phyloP scores from a whole-genome alignment of 78 protist genomes.

The slime mould (Dictyostelium discoideum) region DNA sequence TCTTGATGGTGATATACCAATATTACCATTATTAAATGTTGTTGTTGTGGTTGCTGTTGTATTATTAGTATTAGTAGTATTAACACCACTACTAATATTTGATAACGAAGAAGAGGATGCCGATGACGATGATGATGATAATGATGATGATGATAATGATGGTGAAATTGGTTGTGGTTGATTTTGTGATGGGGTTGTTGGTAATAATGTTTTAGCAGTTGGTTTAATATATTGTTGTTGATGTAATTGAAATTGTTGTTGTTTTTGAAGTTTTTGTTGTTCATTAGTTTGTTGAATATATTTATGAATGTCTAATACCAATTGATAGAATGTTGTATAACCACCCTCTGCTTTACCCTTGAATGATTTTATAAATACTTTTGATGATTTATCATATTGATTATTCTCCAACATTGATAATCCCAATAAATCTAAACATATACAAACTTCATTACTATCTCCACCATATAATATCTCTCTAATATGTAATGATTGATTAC shows the following conservation, averaged over 20 bases:
- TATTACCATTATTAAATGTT: neutral
- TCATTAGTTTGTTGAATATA: neutral
- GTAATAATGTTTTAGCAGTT: neutral
- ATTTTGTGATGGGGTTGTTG: neutral
- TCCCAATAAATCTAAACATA: conserved; percentile 57
- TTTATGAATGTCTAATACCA: neutral
- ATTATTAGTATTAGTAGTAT: too few relatives aligned
- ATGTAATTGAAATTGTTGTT: neutral
- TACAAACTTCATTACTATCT: conserved; percentile 68
- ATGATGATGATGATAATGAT: too few relatives aligned
- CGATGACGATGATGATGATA: neutral
- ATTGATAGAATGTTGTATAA: conserved; percentile 35
- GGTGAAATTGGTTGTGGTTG: neutral
- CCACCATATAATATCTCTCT: conserved; percentile 46
- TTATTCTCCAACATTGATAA: neutral
- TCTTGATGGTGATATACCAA: neutral
- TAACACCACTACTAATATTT: too few relatives aligned
- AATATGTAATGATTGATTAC: conserved; percentile 43
- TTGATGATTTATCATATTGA: conserved; percentile 8
- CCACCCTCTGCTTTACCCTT: conserved; percentile 23
- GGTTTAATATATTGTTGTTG: neutral
- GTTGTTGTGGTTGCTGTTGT: neutral
- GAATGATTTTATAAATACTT: conserved; percentile 27
- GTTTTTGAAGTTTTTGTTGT: neutral
- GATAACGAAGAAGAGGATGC: neutral